Evolutionary conservation across 192 early-diverging fungal species (phyloP).

Genomic region (Pilaira anomala): DNA sequence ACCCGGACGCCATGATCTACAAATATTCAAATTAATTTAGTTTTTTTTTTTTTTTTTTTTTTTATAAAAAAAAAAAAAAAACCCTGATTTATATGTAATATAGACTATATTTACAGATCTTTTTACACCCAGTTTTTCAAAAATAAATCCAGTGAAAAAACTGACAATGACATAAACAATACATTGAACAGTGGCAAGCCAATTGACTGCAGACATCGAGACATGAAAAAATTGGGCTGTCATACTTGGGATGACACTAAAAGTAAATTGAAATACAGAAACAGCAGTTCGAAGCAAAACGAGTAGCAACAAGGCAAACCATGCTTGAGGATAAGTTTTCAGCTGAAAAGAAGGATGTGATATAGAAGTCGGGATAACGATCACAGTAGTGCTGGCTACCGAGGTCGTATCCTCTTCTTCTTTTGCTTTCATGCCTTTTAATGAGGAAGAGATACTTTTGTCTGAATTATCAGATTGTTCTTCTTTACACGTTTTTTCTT

Average conservation of each 20-base stretch:
- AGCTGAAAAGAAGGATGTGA: not conserved
- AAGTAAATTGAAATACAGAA: conserved; percentile 33
- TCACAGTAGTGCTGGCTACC: no score
- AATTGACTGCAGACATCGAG: conserved; percentile 31
- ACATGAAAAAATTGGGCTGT: conserved; percentile 24
- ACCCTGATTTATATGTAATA: conserved; percentile 6
- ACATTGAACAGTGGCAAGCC: conserved; percentile 34
- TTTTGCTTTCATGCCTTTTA: no score
- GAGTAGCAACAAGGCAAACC: conserved; percentile 29
- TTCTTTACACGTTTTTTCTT: no score
- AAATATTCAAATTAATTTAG: no score
- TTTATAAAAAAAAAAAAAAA: no score
- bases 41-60: no score
- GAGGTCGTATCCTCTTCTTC: no score
- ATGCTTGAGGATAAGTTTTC: conserved; percentile 36
- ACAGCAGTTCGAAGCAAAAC: conserved; percentile 26
- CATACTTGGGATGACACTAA: conserved; percentile 25
- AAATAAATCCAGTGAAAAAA: conserved; percentile 35
- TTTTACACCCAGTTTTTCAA: conserved; percentile 32
- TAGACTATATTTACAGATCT: conserved; percentile 18
- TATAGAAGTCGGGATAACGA: no score
- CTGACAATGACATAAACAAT: conserved; percentile 35
- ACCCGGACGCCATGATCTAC: no score
- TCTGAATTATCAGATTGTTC: no score
- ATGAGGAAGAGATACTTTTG: no score